These are phyloP conservation scores for Pseudozyma sp. DNA, from an alignment of 1,284 basidiomycete species.

Conservation along the genomic window DNA sequence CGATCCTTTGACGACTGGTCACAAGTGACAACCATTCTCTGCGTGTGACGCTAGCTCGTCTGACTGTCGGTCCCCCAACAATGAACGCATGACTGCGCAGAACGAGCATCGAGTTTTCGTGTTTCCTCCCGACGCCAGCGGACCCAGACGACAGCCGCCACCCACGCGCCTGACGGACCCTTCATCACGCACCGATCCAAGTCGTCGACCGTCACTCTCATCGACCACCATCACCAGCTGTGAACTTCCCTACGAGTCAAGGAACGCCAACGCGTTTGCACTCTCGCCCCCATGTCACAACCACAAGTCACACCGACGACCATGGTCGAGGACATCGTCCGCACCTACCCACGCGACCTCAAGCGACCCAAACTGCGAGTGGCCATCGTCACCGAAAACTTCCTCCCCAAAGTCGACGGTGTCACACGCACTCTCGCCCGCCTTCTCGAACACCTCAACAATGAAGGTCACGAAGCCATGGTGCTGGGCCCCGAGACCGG, in stretches of 20 bases:
- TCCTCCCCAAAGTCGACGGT: constrained; percentile 74
- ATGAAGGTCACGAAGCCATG: constrained; percentile 73
- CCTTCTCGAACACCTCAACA: constrained; percentile 73
- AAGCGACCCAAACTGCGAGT: constrained; percentile 67
- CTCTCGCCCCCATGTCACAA: constrained; percentile 10
- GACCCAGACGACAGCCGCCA: too few species aligned
- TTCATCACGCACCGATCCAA: too few species aligned
- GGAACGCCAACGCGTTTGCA: background rate
- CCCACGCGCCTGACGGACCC: too few species aligned
- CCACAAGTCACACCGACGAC: background rate
- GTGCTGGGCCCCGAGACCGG: constrained; percentile 73
- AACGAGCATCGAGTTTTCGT: too few species aligned
- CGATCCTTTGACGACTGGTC: constrained; percentile 2
- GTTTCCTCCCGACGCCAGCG: too few species aligned
- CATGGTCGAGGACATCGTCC: constrained; percentile 16
- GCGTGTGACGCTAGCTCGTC: too few species aligned
- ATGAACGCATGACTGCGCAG: too few species aligned
- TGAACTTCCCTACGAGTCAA: background rate
- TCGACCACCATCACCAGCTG: background rate
- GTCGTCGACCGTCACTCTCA: too few species aligned
- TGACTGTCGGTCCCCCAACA: too few species aligned
- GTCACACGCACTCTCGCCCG: constrained; percentile 74
- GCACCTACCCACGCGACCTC: constrained; percentile 42
- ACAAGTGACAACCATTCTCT: background rate
- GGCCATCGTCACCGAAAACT: constrained; percentile 72